Percentiles rank a stretch among this genome's conserved stretches.
These are phyloP conservation scores for Brassica carinata DNA, from an alignment of 345 rosid genomes.

Conservation along the genomic window DNA sequence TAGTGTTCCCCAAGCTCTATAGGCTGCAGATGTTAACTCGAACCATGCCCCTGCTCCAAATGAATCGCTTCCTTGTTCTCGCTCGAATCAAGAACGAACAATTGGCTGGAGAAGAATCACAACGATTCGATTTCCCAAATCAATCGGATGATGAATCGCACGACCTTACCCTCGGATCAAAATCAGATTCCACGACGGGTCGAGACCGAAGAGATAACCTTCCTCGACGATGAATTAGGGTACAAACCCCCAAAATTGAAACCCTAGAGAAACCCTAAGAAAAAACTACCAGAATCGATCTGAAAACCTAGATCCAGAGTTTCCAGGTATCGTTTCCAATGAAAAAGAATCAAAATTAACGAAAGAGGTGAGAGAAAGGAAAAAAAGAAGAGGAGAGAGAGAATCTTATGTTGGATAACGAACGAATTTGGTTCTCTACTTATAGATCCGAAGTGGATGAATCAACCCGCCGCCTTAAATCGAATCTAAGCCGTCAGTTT, in stretches of 20 bases:
- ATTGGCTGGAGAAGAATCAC: conserved; percentile 11
- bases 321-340: conserved; percentile 16
- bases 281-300: conserved; percentile 34
- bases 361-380: background rate
- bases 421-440: conserved; percentile 36
- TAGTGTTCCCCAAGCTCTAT: conserved; percentile 56
- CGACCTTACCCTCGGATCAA: background rate
- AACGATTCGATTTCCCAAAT: conserved; percentile 7
- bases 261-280: conserved; percentile 45
- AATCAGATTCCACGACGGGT: conserved; percentile 1
- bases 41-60: background rate
- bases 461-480: conserved; percentile 34
- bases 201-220: conserved; percentile 11
- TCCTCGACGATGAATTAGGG: background rate
- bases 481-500: conserved; percentile 47
- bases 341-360: conserved; percentile 1
- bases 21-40: background rate
- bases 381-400: background rate
- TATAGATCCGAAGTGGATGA: conserved; percentile 44
- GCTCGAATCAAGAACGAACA: background rate
- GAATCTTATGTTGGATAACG: background rate
- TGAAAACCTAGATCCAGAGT: conserved; percentile 48
- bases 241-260: conserved; percentile 19
- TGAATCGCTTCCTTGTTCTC: background rate
- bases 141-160: conserved; percentile 2